Base-by-base conservation (phyloP, 768 basidiomycete genomes). In the Lentinula raphanica region DNA sequence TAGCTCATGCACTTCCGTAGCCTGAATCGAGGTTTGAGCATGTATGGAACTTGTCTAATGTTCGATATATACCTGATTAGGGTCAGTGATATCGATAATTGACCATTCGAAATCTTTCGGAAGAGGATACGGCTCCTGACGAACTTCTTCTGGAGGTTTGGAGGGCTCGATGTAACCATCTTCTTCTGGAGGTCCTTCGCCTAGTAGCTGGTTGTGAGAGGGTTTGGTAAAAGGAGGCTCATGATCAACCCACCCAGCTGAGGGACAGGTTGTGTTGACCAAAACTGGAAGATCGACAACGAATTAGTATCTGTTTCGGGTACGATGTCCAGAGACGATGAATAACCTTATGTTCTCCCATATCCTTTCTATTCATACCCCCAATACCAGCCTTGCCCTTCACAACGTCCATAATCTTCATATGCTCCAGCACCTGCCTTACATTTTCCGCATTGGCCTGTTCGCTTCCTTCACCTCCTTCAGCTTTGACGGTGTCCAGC, bases 211-310 rank as follows among this genome's bases (percentile, higher is more conserved):
- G 21, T 62, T 58, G 17, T 61, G 55, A 36, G 50, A 15, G 9
- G 28, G 19, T 44, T n/a, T 13, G 12, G 56, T 44, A 17, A 46
- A 31, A 25, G 13, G 15, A 11, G 15, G 35, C 21, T 55, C 6
- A 27, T 17, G 8, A 31, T 31, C 6, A 28, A 23, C 70, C 64
- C 66, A 86, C 90, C 90, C 56, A 84, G 72, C 67, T 94, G 92
- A n/a, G 93, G 90, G 6, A 99, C 97, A 3, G 97, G 97, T 71
- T 99, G 97, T 5, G 96, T 98, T 32, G 78, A 84, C 97, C 97
- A 98, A 74, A 99, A 99, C 94, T 93, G 65, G 23, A n/a, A 59
- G 46, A 39, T 36, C 35, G n/a, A 39, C 21, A 1, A 38, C 21
- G 19, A 63, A 23, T 31, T 53, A 46, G 38, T 49, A 40, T 44